phyloP scores from a whole-genome alignment of 2,329 filamentous ascomycete genomes.

The Aspergillus sp. region DNA sequence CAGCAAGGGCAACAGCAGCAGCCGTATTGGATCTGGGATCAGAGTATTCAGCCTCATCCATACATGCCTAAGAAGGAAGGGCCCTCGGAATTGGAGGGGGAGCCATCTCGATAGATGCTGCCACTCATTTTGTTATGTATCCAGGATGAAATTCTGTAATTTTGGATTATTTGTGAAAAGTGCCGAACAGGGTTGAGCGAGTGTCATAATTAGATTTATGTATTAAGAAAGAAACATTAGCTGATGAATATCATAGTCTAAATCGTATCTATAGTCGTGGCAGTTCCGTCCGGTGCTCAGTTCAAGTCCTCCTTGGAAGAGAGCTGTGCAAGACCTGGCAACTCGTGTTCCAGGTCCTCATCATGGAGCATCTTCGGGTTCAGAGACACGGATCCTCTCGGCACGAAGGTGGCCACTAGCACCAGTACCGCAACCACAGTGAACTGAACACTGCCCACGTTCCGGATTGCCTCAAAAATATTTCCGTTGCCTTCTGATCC shows the following conservation, averaged over 20 bases:
- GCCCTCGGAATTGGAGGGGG: constrained; percentile 12
- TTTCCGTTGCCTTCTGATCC: constrained; percentile 19
- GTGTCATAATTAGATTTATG: neutral
- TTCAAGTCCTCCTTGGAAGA: constrained; percentile 18
- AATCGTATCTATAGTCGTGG: neutral
- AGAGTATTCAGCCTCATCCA: constrained; percentile 2
- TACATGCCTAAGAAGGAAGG: neutral
- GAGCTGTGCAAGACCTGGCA: constrained; percentile 13
- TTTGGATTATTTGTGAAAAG: neutral
- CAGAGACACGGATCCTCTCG: constrained; percentile 17
- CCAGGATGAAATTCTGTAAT: neutral
- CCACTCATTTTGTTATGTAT: neutral
- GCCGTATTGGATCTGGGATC: constrained; percentile 15
- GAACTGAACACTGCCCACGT: constrained; percentile 22
- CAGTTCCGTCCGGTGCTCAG: neutral
- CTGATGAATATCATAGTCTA: constrained; percentile 1
- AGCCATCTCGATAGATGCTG: neutral
- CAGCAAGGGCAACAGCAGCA: constrained; percentile 3
- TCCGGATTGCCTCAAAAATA: constrained; percentile 20
- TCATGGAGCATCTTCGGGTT: constrained; percentile 20
- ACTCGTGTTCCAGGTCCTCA: constrained; percentile 18
- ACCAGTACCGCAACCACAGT: constrained; percentile 19
- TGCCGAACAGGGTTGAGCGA: neutral
- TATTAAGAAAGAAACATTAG: neutral
- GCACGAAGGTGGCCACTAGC: constrained; percentile 20